A percentile compares a stretch with the other conserved stretches of the same genome.
Conservation (phyloP, 768 basidiomycete species). For the Serendipita sp. region DNA sequence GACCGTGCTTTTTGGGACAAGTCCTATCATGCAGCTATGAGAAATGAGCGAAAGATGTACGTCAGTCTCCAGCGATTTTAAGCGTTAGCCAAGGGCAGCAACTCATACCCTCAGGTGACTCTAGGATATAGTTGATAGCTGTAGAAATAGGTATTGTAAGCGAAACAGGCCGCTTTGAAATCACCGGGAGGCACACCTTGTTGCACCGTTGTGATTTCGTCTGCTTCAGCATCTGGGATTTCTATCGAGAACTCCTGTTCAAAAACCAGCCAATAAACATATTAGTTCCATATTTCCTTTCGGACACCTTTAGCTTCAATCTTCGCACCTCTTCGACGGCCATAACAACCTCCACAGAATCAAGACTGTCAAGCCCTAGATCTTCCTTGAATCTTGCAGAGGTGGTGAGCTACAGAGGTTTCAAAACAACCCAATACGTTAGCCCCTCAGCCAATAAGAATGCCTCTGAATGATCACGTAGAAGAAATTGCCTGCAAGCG, state of each 20-base stretch:
- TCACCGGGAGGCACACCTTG: constrained; percentile 43
- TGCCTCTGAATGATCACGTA: constrained; percentile 5
- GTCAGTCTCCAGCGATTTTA: constrained; percentile 3
- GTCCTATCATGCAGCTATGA: constrained; percentile 6
- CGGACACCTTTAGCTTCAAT: constrained; percentile 2
- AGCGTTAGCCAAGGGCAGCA: background rate
- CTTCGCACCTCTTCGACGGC: constrained; percentile 75
- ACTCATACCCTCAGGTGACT: constrained; percentile 67
- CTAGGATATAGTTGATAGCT: constrained; percentile 92
- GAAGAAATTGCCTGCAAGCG: background rate
- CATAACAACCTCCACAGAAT: constrained; percentile 97
- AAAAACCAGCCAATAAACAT: background rate
- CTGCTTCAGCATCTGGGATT: constrained; percentile 94
- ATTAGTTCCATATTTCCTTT: constrained; percentile 6
- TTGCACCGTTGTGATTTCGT: constrained; percentile 79
- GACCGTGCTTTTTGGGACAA: background rate
- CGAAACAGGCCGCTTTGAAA: background rate
- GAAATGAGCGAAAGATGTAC: background rate
- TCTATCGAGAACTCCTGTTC: constrained; percentile 87
- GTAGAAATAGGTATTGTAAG: constrained; percentile 8
- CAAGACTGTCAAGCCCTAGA: constrained; percentile 87
- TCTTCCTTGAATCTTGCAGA: constrained; percentile 58
- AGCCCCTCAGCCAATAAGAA: background rate
- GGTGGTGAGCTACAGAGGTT: constrained; percentile 38
- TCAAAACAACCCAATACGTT: background rate